Conservation (phyloP, 805 yeast genomes). For the Candida germanica region DNA sequence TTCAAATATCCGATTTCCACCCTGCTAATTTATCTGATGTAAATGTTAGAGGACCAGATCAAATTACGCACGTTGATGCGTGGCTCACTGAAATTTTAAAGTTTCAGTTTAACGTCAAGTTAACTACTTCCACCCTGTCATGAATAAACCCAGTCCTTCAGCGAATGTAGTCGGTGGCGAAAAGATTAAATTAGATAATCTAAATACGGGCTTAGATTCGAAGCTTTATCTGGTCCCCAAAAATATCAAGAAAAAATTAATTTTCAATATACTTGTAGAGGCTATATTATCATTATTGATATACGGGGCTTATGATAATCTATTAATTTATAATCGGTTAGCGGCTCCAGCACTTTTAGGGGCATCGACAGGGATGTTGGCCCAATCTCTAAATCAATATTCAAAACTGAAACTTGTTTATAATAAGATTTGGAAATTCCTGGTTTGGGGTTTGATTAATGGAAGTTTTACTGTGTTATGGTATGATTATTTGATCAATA, state of each 20-base stretch:
- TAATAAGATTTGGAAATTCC: slow-evolving; percentile 42
- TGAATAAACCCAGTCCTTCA: slow-evolving; percentile 11
- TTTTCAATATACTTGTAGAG: slow-evolving; percentile 25
- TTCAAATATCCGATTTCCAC: too few relatives aligned
- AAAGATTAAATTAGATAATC: slow-evolving; percentile 8
- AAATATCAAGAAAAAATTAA: slow-evolving; percentile 14
- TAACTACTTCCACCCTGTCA: neutral
- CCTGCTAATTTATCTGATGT: too few relatives aligned
- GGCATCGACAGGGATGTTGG: slow-evolving; percentile 38
- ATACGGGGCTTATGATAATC: slow-evolving; percentile 27
- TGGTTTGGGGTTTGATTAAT: slow-evolving; percentile 59
- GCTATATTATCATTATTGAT: slow-evolving; percentile 21
- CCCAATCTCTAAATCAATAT: slow-evolving; percentile 40
- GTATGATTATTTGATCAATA: slow-evolving; percentile 46
- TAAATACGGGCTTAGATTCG: slow-evolving; percentile 14
- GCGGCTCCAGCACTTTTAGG: slow-evolving; percentile 40
- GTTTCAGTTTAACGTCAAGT: neutral
- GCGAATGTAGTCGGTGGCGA: slow-evolving; percentile 3
- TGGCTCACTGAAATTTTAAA: slow-evolving; percentile 1
- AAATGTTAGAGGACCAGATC: neutral
- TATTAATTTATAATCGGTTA: slow-evolving; percentile 21
- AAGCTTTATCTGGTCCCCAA: slow-evolving; percentile 14
- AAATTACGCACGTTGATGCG: neutral
- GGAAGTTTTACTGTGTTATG: slow-evolving; percentile 54
- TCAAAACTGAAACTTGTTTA: slow-evolving; percentile 29